Conservation (phyloP, 371 early-diverging fungal genomes). For the Globomyces sp. region DNA sequence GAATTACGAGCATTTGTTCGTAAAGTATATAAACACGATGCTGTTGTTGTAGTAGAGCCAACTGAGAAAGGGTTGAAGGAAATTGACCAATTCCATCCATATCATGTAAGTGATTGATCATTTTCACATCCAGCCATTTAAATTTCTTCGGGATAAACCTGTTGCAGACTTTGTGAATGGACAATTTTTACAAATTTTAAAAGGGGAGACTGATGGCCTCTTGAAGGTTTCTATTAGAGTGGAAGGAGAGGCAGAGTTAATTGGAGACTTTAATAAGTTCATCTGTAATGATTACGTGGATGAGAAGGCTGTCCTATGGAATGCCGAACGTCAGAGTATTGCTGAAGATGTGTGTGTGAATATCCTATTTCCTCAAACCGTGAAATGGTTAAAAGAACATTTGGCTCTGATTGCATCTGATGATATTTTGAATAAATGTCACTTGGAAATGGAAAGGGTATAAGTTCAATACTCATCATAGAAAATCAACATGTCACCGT, state of each 20-base stretch:
- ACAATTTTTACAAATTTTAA: slow-evolving; percentile 72
- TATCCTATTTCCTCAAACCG: slow-evolving; percentile 68
- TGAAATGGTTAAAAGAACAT: slow-evolving; percentile 73
- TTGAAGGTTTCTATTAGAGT: slow-evolving; percentile 65
- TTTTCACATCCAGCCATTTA: slow-evolving; percentile 60
- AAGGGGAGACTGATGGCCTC: slow-evolving; percentile 76
- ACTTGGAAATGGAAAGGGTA: slow-evolving; percentile 57
- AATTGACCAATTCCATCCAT: slow-evolving; percentile 81
- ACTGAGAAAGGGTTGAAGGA: slow-evolving; percentile 75
- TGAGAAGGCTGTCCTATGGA: slow-evolving; percentile 75
- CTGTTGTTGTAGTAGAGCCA: slow-evolving; percentile 72
- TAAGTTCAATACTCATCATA: slow-evolving; percentile 14
- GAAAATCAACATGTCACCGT: slow-evolving; percentile 75
- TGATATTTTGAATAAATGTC: slow-evolving; percentile 63
- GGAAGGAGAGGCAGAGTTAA: slow-evolving; percentile 57
- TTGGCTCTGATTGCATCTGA: slow-evolving; percentile 72
- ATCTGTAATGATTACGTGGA: slow-evolving; percentile 58
- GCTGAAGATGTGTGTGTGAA: slow-evolving; percentile 62
- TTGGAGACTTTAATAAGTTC: slow-evolving; percentile 57
- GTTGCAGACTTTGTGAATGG: slow-evolving; percentile 66
- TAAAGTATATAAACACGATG: slow-evolving; percentile 63
- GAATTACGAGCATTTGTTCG: slow-evolving; percentile 80
- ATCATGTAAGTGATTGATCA: slow-evolving; percentile 48
- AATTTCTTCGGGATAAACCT: slow-evolving; percentile 80
- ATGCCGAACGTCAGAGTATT: slow-evolving; percentile 67